Conservation (phyloP, 306 rosid genomes). For the Medicago truncatula region DNA sequence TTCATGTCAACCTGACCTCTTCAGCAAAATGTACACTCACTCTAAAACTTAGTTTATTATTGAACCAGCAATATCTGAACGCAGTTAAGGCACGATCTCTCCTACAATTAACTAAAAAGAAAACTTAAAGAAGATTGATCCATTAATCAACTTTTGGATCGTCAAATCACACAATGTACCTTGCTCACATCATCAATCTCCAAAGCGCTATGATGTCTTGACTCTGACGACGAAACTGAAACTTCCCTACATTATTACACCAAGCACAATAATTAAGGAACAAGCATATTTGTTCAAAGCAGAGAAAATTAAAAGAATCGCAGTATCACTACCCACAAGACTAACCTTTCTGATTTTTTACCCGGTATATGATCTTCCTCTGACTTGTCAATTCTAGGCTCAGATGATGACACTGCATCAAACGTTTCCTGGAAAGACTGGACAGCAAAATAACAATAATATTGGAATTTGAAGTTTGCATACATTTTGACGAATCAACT, state of each 20-base stretch:
- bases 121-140: neutral
- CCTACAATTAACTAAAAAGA: neutral
- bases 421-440: constrained; percentile 44
- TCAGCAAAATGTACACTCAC: neutral
- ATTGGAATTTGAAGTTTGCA: neutral
- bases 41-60: constrained; percentile 12
- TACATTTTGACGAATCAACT: neutral
- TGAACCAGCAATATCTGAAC: constrained; percentile 20
- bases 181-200: constrained; percentile 47
- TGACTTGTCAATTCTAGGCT: constrained; percentile 31
- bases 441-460: constrained; percentile 13
- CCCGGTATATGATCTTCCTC: constrained; percentile 44
- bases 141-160: constrained; percentile 3
- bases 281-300: constrained; percentile 1
- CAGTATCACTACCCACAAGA: constrained; percentile 25
- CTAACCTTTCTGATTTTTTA: constrained; percentile 68
- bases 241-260: constrained; percentile 58
- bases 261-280: constrained; percentile 30
- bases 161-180: constrained; percentile 43
- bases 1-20: neutral
- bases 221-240: constrained; percentile 51
- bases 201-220: constrained; percentile 50
- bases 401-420: constrained; percentile 31
- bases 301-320: neutral
- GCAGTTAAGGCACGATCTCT: neutral